A percentile compares a stretch with the other conserved stretches of the same genome.
These are phyloP conservation scores for Aegilops speltoides DNA, from an alignment of 176 grass and related monocot species.

Conservation along the genomic window DNA sequence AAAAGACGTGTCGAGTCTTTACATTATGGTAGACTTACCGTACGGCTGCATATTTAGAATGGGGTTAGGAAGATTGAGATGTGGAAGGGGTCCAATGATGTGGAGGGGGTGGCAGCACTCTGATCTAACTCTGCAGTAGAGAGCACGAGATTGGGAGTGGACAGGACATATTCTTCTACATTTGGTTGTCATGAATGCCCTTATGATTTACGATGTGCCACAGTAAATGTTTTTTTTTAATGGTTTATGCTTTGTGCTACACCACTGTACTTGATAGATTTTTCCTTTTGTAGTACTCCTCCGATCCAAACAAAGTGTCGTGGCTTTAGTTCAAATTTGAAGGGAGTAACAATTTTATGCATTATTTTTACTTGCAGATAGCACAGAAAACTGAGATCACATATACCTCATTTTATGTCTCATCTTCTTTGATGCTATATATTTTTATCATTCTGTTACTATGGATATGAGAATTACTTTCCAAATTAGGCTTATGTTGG, in stretches of 20 bases:
- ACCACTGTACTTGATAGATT: neutral
- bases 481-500: conserved; percentile 13
- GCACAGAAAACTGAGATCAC: neutral
- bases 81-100: neutral
- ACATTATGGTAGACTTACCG: neutral
- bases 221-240: neutral
- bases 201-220: neutral
- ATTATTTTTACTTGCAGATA: neutral
- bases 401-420: neutral
- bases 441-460: neutral
- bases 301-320: too few relatives aligned
- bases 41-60: neutral
- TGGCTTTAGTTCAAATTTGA: too few relatives aligned
- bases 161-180: neutral
- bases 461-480: neutral
- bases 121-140: neutral
- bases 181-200: neutral
- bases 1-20: neutral
- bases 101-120: neutral
- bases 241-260: neutral
- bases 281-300: neutral
- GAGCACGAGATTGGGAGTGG: neutral
- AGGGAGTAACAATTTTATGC: neutral
- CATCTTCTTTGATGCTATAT: conserved; percentile 6
- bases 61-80: neutral